These are phyloP conservation scores for Trichosanthes cucumerina DNA, from an alignment of 306 rosid genomes.

Conservation along the genomic window DNA sequence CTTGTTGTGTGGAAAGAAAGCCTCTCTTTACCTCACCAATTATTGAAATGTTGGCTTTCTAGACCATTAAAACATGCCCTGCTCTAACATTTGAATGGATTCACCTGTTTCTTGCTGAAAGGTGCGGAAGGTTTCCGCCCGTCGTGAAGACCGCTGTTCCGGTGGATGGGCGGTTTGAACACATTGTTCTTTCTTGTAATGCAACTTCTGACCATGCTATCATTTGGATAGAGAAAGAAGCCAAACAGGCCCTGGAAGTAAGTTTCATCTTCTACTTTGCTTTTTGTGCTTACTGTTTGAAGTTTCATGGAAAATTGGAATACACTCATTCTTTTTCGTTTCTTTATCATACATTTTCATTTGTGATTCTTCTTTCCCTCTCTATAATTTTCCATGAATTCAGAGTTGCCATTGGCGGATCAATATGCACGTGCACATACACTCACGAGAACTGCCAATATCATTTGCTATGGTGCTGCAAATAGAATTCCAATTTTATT, in stretches of 20 bases:
- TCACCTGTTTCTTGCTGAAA: neutral
- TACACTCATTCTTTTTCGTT: neutral
- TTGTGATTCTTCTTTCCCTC: neutral
- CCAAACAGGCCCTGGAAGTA: conserved; percentile 67
- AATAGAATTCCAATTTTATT: neutral
- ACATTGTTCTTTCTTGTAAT: conserved; percentile 82
- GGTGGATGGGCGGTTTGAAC: conserved; percentile 92
- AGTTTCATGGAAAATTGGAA: neutral
- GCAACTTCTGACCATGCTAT: conserved; percentile 93
- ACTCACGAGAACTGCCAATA: neutral
- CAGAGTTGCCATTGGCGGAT: neutral
- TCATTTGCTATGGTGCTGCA: neutral
- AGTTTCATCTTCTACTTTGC: conserved; percentile 19
- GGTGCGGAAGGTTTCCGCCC: conserved; percentile 79
- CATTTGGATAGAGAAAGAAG: conserved; percentile 89
- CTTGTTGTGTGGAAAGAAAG: neutral
- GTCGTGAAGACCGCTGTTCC: conserved; percentile 90
- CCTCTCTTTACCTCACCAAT: neutral
- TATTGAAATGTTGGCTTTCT: neutral
- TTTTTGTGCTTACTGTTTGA: neutral
- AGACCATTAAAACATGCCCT: neutral
- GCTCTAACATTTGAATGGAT: neutral
- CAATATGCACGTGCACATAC: neutral
- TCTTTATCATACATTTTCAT: neutral
- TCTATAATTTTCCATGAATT: neutral